These are phyloP conservation scores for Macrophomina phaseolina DNA, from an alignment of 2,329 filamentous ascomycete genomes.

Conservation along the genomic window DNA sequence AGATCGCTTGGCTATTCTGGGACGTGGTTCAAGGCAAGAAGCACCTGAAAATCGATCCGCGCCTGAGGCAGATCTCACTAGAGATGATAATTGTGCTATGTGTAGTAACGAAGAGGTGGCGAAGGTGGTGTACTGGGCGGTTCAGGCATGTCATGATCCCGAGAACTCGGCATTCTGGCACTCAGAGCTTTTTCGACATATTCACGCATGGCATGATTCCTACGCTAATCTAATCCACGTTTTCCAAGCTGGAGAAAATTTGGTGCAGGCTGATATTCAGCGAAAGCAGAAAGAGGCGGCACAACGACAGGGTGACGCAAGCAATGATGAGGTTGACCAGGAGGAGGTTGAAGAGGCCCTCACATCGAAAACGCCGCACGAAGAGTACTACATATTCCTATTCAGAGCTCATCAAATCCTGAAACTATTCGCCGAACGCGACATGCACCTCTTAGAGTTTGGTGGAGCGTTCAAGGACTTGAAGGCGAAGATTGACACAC, in stretches of 20 bases:
- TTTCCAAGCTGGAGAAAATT: not conserved
- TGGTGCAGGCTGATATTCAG: not conserved
- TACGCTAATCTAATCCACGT: not conserved
- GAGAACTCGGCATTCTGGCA: not conserved
- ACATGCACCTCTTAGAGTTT: not conserved
- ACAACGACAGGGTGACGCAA: not conserved
- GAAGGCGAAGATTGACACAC: not conserved
- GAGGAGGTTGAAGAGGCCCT: not conserved
- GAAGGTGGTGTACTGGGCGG: not conserved
- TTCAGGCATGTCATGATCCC: not conserved
- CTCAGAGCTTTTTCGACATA: not conserved
- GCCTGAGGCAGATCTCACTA: not conserved
- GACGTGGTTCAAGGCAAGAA: too few species aligned
- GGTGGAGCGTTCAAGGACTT: constrained; percentile 12
- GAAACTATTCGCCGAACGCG: not conserved
- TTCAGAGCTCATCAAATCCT: constrained; percentile 3
- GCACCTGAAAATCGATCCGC: too few species aligned
- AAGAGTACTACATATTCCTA: constrained; percentile 3
- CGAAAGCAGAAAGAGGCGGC: not conserved
- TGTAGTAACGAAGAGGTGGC: not conserved
- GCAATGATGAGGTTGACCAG: not conserved
- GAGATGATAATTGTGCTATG: not conserved
- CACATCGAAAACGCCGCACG: not conserved
- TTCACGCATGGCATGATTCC: not conserved
- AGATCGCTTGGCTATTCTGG: too few species aligned